phyloP scores from a whole-genome alignment of 148 eudicot species.

The Limonium bicolor region DNA sequence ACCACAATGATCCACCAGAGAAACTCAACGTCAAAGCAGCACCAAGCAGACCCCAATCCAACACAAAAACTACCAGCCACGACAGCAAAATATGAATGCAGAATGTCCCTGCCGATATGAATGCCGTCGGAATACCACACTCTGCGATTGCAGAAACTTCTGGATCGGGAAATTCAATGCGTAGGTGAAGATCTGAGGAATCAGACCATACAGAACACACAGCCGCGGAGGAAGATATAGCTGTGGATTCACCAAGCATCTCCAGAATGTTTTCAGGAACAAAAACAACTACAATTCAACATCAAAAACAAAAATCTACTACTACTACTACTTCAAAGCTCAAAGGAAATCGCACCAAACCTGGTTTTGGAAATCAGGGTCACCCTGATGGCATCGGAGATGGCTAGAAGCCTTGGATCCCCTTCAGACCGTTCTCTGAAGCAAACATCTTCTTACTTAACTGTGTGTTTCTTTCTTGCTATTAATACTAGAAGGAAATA shows the following conservation, averaged over 20 bases:
- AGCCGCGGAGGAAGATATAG: constrained; percentile 24
- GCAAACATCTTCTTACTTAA: too few relatives aligned
- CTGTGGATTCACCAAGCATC: constrained; percentile 25
- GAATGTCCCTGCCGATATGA: constrained; percentile 22
- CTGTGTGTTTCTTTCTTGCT: too few relatives aligned
- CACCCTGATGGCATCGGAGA: too few relatives aligned
- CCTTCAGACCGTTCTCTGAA: too few relatives aligned
- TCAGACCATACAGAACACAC: constrained; percentile 30
- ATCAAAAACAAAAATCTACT: too few relatives aligned
- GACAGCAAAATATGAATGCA: constrained; percentile 14
- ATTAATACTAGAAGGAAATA: too few relatives aligned
- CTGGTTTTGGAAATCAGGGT: too few relatives aligned
- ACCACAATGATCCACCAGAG: constrained; percentile 45
- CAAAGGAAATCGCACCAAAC: too few relatives aligned
- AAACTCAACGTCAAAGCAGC: constrained; percentile 26
- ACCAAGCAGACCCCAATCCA: constrained; percentile 31
- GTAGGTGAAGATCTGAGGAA: constrained; percentile 41
- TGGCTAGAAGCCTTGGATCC: too few relatives aligned
- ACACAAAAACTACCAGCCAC: constrained; percentile 20
- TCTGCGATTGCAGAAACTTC: constrained; percentile 39
- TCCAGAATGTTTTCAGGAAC: too few relatives aligned
- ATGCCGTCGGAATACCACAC: constrained; percentile 36
- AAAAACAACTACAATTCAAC: too few relatives aligned
- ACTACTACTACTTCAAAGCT: too few relatives aligned
- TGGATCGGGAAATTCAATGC: constrained; percentile 37